Base-by-base conservation (phyloP, 805 yeast genomes). In the Yarrowia bubula region DNA sequence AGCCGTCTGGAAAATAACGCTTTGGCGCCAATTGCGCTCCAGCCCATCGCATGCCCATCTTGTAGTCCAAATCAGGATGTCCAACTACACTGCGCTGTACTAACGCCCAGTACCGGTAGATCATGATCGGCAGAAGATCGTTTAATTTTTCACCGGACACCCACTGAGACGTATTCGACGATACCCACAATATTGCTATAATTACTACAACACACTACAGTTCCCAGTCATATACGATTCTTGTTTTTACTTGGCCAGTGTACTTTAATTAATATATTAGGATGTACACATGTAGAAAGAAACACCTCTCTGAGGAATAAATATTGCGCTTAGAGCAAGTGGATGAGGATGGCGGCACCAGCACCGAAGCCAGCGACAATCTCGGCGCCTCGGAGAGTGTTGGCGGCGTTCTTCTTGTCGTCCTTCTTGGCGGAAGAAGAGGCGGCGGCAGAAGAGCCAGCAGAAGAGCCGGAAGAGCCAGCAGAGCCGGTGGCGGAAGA, bases 341-440 rank as follows among this genome's bases (percentile, higher is more conserved):
- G 46, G 61, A 55, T 55, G 61, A 55, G 61, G 61, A 55, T 38
- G 61, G 57, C 55, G 57, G 57, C 65, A 61, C 44, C 65, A 28
- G 65, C 65, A 61, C 65, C 65, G 33, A 61, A 61, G 65, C 55
- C 65, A 18, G 47, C 65, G 33, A 48, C 65, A 9, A 46, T 41
- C 57, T 61, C 57, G 39, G 57, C 55, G 10, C 57, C 65, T 13
- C 57, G 47, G 22, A 47, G 46, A 15, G 65, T 39, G 57, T 37
- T 41, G 47, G 57, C 55, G 39, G 35, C 13, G 55, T 35, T 37
- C 64, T 58, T 43, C 42, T 43, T 44, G 33, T 37, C 61, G 61
- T 35, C 37, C 37, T 28, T 31, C 31, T 50, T 18, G 22, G 43
- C 37, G 37, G 57, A n/a, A 8, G 55, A 32, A 11, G 39, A n/a